Base-by-base conservation (phyloP, 2,329 filamentous ascomycete species). In the Botrytis sinoallii region DNA sequence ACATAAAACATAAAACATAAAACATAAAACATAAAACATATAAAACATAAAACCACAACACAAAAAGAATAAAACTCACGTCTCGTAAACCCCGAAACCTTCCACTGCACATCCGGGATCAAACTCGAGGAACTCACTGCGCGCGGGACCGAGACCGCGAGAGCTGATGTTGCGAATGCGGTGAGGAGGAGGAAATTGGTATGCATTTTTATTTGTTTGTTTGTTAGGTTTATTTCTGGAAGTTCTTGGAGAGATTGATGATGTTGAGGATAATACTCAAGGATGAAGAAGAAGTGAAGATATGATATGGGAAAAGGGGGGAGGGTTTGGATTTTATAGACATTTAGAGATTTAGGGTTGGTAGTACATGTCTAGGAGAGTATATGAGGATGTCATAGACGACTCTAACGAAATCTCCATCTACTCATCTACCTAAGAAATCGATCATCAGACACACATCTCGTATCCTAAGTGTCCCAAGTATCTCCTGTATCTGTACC, bases 51-150 rank as follows among this genome's bases (percentile, higher is more conserved):
- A 46, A 46, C 20, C 44, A 46, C 22, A 22, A 46, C 7, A 3
- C 6, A 44, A 40, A 61, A 40, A 35, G 42, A 52, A 70, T 25
- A 7, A 48, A 10, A 71, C 46, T 18, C n/a, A 76, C 75, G 35
- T 61, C 75, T 72, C 52, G 70, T 74, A 22, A 77, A 75, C 42
- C 60, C 42, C 4, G 55, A 63, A 12, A 76, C 64, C 20, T 66
- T 75, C 75, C 75, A 77, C 18, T 42, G 32, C 25, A 66, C 48
- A 42, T 52, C 46, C 1, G 64, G 57, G 16, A 75, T 48, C 6
- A 35, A 44, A 7, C 8, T 59, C 1, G 48, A 40, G 1, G 35
- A 52, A 38, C 1, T 25, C 16, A 32, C 38, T 52, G 22, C 46
- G 20, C 64, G 46, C 3, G 68, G 35, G 44, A 73, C 29, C 4